Conservation (phyloP, 2,329 filamentous ascomycete genomes). For the Amauroascus niger region DNA sequence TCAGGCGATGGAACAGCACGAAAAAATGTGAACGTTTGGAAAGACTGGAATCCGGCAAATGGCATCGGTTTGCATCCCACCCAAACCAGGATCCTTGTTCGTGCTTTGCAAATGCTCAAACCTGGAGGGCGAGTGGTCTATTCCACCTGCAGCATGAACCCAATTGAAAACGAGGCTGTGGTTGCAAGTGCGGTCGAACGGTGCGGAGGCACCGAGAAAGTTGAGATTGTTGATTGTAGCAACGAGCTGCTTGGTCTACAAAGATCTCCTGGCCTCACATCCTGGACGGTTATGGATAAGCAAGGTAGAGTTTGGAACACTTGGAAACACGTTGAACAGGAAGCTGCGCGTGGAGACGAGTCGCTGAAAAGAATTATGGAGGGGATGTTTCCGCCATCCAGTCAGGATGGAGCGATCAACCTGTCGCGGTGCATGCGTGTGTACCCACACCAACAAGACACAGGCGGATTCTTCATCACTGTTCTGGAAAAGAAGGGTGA, state of each 20-base stretch:
- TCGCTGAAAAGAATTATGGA: slow-evolving; percentile 61
- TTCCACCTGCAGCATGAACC: slow-evolving; percentile 98
- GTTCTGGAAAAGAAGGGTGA: slow-evolving; percentile 87
- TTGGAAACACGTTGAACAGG: slow-evolving; percentile 69
- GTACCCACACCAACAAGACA: slow-evolving; percentile 92
- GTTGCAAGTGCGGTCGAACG: slow-evolving; percentile 78
- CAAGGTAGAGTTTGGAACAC: slow-evolving; percentile 65
- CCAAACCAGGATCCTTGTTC: slow-evolving; percentile 80
- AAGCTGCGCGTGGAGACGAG: slow-evolving; percentile 47
- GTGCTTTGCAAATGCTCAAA: slow-evolving; percentile 91
- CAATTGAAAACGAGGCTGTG: slow-evolving; percentile 92
- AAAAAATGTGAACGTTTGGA: slow-evolving; percentile 92
- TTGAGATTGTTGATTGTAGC: slow-evolving; percentile 76
- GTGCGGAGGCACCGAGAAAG: slow-evolving; percentile 72
- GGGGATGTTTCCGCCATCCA: slow-evolving; percentile 71
- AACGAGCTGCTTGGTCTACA: slow-evolving; percentile 66
- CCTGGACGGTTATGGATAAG: slow-evolving; percentile 90
- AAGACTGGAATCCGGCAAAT: slow-evolving; percentile 83
- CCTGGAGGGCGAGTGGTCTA: slow-evolving; percentile 90
- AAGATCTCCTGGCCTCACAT: slow-evolving; percentile 63
- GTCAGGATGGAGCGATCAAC: slow-evolving; percentile 53
- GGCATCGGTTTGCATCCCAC: slow-evolving; percentile 78
- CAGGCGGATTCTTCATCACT: slow-evolving; percentile 94
- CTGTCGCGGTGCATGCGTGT: slow-evolving; percentile 87
- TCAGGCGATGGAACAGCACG: slow-evolving; percentile 87